Conservation (phyloP, 768 basidiomycete genomes). For the Pisolithus orientalis region DNA sequence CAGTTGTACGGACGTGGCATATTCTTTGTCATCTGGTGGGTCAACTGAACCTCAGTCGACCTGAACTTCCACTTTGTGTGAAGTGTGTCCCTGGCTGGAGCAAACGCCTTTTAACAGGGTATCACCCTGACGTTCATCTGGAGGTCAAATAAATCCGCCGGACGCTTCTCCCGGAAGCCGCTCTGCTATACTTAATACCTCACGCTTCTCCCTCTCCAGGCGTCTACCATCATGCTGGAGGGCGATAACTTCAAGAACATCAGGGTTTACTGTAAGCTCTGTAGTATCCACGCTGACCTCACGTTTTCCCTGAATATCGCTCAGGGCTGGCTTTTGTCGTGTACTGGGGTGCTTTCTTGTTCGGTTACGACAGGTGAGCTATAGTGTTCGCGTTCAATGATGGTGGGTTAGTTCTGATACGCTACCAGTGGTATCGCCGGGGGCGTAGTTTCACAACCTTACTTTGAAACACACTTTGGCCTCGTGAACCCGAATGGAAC, state of each 20-base stretch:
- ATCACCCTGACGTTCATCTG: too few relatives aligned
- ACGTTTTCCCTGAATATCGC: background rate
- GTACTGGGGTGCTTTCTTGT: constrained; percentile 78
- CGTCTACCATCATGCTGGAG: background rate
- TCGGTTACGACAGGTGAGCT: constrained; percentile 75
- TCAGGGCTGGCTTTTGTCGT: constrained; percentile 67
- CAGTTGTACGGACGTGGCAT: too few relatives aligned
- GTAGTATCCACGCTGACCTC: background rate
- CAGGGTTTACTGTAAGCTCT: constrained; percentile 62
- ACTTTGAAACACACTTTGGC: background rate
- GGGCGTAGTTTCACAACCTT: constrained; percentile 55
- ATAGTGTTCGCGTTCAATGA: too few relatives aligned
- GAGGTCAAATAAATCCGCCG: too few relatives aligned
- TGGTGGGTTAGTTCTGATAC: background rate
- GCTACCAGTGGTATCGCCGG: constrained; percentile 52
- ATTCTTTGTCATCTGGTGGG: too few relatives aligned
- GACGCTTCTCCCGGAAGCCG: too few relatives aligned
- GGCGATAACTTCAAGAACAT: constrained; percentile 39
- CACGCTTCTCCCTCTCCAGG: background rate
- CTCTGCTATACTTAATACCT: too few relatives aligned
- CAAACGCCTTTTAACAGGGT: too few relatives aligned
- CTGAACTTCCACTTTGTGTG: too few relatives aligned
- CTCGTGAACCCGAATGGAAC: constrained; percentile 29
- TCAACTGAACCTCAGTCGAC: too few relatives aligned
- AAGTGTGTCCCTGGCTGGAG: too few relatives aligned